Evolutionary conservation across 1,139 yeast genomes (phyloP).

Genomic region (Geotrichum restrictum): DNA sequence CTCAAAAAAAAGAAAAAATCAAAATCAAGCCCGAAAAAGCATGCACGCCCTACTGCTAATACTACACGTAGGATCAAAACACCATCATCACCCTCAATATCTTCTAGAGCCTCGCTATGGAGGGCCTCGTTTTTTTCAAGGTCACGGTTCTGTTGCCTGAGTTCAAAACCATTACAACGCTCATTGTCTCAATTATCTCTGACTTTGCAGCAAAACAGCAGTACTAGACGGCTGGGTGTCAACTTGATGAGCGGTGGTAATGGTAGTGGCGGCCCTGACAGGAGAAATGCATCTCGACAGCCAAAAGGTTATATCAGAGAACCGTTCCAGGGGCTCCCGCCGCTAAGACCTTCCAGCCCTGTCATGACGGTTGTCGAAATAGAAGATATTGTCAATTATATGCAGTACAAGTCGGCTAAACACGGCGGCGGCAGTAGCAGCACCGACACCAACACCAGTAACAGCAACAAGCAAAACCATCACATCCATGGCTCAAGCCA

Average conservation of each 20-base stretch:
- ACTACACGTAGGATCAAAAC: background rate
- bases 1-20: background rate
- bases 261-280: no score
- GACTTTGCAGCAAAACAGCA: background rate
- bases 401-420: background rate
- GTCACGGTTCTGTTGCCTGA: background rate
- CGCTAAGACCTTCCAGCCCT: background rate
- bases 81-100: background rate
- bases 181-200: constrained; percentile 1
- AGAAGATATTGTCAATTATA: background rate
- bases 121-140: background rate
- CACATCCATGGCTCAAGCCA: background rate
- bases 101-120: background rate
- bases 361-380: background rate
- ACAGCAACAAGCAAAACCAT: background rate
- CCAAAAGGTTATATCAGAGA: background rate
- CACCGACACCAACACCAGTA: background rate
- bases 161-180: background rate
- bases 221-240: background rate
- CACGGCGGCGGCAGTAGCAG: background rate
- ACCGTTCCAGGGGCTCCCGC: background rate
- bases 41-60: no score
- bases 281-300: no score
- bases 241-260: no score
- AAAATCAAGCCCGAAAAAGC: no score